Evolutionary conservation across 805 yeast species (phyloP).

Genomic region (Cyberlindnera suaveolens): DNA sequence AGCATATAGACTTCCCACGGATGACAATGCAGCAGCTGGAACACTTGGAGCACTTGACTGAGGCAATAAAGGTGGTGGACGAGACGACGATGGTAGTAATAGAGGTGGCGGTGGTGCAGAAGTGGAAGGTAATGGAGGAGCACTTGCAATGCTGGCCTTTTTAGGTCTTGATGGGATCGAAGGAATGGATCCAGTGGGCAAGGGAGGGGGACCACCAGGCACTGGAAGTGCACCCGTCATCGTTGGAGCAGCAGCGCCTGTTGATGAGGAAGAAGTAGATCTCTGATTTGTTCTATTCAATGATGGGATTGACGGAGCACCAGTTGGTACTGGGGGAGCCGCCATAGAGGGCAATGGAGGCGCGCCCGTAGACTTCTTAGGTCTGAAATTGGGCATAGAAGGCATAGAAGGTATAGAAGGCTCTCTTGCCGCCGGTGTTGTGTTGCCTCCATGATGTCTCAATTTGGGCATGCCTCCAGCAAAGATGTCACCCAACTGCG

Average conservation of each 20-base stretch:
- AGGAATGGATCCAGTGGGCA: conserved; percentile 3
- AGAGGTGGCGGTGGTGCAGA: conserved; percentile 21
- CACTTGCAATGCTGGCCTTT: background rate
- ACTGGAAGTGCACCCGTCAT: conserved; percentile 22
- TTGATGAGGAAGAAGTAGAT: too few species aligned
- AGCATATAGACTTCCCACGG: conserved; percentile 5
- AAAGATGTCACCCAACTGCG: conserved; percentile 20
- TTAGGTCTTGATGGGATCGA: conserved; percentile 21
- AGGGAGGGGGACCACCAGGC: background rate
- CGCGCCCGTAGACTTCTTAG: conserved; percentile 8
- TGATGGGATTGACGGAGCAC: conserved; percentile 11
- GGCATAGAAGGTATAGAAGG: conserved; percentile 26
- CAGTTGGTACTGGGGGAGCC: conserved; percentile 15
- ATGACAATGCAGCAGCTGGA: conserved; percentile 15
- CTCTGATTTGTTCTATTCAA: too few species aligned
- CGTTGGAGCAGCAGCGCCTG: conserved; percentile 13
- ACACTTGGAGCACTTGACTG: conserved; percentile 4
- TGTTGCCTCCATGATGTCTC: conserved; percentile 11
- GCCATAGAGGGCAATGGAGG: conserved; percentile 6
- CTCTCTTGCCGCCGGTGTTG: conserved; percentile 11
- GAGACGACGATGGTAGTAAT: conserved; percentile 21
- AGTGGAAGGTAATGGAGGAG: background rate
- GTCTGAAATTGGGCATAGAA: conserved; percentile 21
- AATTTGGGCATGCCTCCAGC: conserved; percentile 23
- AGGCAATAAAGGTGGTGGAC: conserved; percentile 20